phyloP scores from a whole-genome alignment of 805 yeast species.

The Ascoidea tarda region DNA sequence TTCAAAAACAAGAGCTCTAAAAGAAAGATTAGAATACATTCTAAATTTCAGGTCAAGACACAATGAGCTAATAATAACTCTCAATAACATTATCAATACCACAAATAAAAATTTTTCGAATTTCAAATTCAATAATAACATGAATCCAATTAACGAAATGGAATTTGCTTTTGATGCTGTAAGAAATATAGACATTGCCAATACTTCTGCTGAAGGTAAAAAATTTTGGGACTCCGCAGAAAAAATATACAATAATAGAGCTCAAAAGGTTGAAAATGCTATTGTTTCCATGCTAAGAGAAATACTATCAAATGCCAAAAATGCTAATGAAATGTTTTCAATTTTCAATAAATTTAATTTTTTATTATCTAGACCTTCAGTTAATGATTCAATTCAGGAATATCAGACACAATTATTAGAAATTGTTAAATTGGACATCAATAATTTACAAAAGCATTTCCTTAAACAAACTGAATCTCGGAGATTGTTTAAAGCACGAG shows the following conservation, averaged over 20 bases:
- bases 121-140: constrained; percentile 1
- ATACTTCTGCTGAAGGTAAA: constrained; percentile 22
- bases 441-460: constrained; percentile 25
- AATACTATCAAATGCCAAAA: constrained; percentile 23
- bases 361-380: constrained; percentile 35
- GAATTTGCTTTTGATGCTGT: constrained; percentile 27
- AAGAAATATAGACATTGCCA: constrained; percentile 22
- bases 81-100: constrained; percentile 13
- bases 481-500: constrained; percentile 24
- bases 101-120: constrained; percentile 5
- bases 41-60: constrained; percentile 37
- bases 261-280: constrained; percentile 29
- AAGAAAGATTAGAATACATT: constrained; percentile 29
- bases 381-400: constrained; percentile 44
- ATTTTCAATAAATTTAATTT: constrained; percentile 34
- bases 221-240: constrained; percentile 29
- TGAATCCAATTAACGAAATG: constrained; percentile 20
- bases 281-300: constrained; percentile 26
- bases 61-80: constrained; percentile 27
- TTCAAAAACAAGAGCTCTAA: constrained; percentile 25
- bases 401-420: constrained; percentile 38
- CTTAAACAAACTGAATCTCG: constrained; percentile 20
- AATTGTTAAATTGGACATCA: constrained; percentile 33
- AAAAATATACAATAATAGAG: constrained; percentile 25
- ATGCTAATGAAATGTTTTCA: constrained; percentile 35